Conservation (phyloP, 441 rosid species). For the Erodium moschatum region DNA sequence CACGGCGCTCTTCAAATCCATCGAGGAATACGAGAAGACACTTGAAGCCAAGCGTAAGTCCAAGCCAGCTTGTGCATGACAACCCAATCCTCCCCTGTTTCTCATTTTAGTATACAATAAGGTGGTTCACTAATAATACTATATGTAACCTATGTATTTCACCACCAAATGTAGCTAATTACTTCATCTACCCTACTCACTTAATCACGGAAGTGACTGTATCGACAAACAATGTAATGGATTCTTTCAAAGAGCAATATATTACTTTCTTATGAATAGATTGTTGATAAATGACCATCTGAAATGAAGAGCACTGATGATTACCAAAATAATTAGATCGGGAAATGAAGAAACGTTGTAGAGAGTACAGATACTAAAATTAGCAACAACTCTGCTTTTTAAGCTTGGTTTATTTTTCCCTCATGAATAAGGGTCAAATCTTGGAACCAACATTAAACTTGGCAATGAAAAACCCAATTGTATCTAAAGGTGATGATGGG, state of each 20-base stretch:
- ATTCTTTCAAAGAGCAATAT: no score
- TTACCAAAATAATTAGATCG: no score
- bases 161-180: neutral
- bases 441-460: conserved; percentile 61
- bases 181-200: neutral
- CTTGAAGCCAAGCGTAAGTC: conserved; percentile 46
- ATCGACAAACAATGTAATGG: no score
- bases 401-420: neutral
- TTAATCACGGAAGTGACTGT: no score
- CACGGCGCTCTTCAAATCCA: conserved; percentile 86
- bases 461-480: conserved; percentile 92
- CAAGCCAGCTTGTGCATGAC: conserved; percentile 26
- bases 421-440: neutral
- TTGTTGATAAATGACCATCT: no score
- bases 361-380: no score
- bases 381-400: neutral
- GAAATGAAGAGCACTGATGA: no score
- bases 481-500: conserved; percentile 74
- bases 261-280: no score
- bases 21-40: conserved; percentile 89
- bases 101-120: neutral
- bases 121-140: neutral
- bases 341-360: neutral
- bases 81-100: no score
- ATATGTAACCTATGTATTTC: neutral